Percentiles rank a stretch among this genome's conserved stretches.
Evolutionary conservation across 192 early-diverging fungal species (phyloP).

Genomic region (Coemansia sp.): DNA sequence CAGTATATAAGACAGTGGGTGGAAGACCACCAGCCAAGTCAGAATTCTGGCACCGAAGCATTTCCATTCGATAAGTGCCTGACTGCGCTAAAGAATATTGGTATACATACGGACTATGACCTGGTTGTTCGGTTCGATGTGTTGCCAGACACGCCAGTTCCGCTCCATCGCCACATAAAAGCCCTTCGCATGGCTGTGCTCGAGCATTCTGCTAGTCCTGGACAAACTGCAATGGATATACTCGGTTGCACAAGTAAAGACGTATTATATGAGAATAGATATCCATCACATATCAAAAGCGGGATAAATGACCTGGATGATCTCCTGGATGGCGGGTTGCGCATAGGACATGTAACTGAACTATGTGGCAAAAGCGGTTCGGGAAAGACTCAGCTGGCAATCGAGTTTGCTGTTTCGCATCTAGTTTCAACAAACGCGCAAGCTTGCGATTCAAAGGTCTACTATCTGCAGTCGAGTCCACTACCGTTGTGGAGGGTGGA

Average conservation of each 20-base stretch:
- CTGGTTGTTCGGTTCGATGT: conserved; percentile 39
- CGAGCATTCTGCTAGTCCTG: conserved; percentile 31
- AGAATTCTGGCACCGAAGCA: not conserved
- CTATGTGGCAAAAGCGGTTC: conserved; percentile 22
- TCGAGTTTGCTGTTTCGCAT: conserved; percentile 38
- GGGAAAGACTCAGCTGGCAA: conserved; percentile 22
- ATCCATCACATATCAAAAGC: conserved; percentile 13
- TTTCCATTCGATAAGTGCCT: conserved; percentile 24
- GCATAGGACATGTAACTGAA: conserved; percentile 29
- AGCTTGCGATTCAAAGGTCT: conserved; percentile 10
- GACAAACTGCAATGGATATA: conserved; percentile 25
- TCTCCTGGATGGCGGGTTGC: conserved; percentile 31
- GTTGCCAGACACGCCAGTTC: conserved; percentile 22
- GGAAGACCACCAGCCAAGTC: not conserved
- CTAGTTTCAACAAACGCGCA: conserved; percentile 13
- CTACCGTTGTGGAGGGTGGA: conserved; percentile 34
- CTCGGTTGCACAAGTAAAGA: not conserved
- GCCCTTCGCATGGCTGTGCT: conserved; percentile 36
- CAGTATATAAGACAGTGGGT: conserved; percentile 30
- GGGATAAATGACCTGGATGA: conserved; percentile 24
- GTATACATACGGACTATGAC: conserved; percentile 45
- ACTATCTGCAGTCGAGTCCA: conserved; percentile 32
- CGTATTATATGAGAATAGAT: too few species aligned
- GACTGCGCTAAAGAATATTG: conserved; percentile 25
- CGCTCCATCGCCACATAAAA: conserved; percentile 30